Evolutionary conservation across 1,139 yeast genomes (phyloP), one percentile per base, ranked within the genome.

Genomic region (Blastobotrys persicus): DNA sequence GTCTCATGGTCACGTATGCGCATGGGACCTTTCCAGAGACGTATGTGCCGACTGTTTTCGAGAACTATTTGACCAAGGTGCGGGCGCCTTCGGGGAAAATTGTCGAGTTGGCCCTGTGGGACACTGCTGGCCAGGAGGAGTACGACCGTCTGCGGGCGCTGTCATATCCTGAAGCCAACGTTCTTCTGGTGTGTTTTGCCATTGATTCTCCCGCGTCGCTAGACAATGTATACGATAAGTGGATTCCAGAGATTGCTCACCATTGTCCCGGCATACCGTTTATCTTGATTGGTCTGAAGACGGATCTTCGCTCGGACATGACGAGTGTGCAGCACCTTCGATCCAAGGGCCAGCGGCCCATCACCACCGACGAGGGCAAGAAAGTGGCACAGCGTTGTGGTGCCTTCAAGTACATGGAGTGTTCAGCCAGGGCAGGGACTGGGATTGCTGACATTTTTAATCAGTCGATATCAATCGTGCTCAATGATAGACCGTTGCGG

Each of bases 41-140:
- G 11, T 87, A 87, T 62, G 89, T 86, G n/a, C 96, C 97, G 2
- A 88, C 95, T 0, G 86, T 89, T 19, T 88, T 88, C 69, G 96
- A 88, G 60, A 88, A 88, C 66, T 87, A 87, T 61, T 81, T 86
- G 20, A 80, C 89, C 9, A 79, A 79, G 46, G 80, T 86, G 3
- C 66, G 69, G 39, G 75, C 83, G 0, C 82, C 88, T 1, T 70
- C 70, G 46, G 75, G 74, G 38, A 78, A 80, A 55, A 63, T 75
- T n/a, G 77, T 83, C 51, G 94, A 81, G 69, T 72, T 88, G 61
- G 92, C 86, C 23, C 69, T 88, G 42, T 87, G 95, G 95, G 98
- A 91, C 67, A 88, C 97, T 0, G 96, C 96, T 0, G 96, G 96
- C 2, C 96, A 88, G 68, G 96, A 88, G 67, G 95, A 88, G 65